Evolutionary conservation across 2,329 filamentous ascomycete species (phyloP).

Genomic region (Trichoderma cornu-damae): DNA sequence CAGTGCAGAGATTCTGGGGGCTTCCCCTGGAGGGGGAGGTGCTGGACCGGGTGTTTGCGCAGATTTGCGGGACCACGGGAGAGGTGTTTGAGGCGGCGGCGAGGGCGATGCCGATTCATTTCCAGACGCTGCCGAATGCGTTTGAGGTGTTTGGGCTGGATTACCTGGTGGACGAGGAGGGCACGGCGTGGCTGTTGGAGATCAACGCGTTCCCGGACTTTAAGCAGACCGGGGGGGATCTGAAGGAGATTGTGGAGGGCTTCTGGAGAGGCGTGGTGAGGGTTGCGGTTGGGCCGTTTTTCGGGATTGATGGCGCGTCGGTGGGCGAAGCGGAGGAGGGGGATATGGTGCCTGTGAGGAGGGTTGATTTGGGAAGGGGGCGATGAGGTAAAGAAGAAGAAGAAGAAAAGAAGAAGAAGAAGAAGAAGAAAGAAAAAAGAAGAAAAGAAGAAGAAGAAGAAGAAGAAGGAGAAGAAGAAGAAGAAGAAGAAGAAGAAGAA

Average conservation of each 20-base stretch:
- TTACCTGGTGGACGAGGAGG: conserved; percentile 68
- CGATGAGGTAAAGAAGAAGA: too few species aligned
- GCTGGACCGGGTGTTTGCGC: conserved; percentile 60
- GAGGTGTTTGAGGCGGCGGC: conserved; percentile 86
- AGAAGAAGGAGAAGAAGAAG: too few species aligned
- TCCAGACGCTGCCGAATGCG: conserved; percentile 79
- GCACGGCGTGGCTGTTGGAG: conserved; percentile 72
- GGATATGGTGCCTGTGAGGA: conserved; percentile 49
- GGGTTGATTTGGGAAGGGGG: conserved; percentile 49
- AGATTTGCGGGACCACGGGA: conserved; percentile 68
- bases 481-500: too few species aligned
- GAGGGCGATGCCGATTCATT: conserved; percentile 78
- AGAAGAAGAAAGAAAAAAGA: too few species aligned
- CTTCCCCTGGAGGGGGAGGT: conserved; percentile 48
- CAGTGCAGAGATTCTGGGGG: conserved; percentile 70
- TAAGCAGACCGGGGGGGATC: conserved; percentile 79
- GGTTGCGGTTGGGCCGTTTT: conserved; percentile 63
- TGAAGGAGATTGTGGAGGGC: conserved; percentile 65
- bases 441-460: too few species aligned
- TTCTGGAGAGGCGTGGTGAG: conserved; percentile 72
- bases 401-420: too few species aligned
- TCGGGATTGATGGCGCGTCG: conserved; percentile 37
- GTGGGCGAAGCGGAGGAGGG: conserved; percentile 29
- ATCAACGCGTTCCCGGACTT: conserved; percentile 97
- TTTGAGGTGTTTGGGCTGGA: conserved; percentile 93